Evolutionary conservation across 257 asterid species (phyloP).

Genomic region (Verbena officinalis): DNA sequence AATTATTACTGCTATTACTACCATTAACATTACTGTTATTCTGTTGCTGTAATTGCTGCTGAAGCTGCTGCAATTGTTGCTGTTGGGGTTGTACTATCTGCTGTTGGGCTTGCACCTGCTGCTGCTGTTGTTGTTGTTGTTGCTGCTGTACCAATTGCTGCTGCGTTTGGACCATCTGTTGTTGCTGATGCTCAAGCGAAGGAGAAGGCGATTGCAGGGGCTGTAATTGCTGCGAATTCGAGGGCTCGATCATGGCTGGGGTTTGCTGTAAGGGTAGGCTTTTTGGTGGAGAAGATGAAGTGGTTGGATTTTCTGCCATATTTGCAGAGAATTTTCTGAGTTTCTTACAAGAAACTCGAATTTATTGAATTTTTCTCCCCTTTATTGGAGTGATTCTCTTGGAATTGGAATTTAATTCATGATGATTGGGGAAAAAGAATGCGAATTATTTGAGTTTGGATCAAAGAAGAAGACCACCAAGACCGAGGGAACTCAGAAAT

Average conservation of each 20-base stretch:
- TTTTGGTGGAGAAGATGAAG: conserved; percentile 63
- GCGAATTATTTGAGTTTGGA: conserved; percentile 18
- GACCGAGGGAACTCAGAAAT: neutral
- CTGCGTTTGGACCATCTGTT: conserved; percentile 45
- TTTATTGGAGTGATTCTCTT: conserved; percentile 10
- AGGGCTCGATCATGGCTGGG: conserved; percentile 49
- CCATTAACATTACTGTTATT: conserved; percentile 30
- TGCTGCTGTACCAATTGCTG: conserved; percentile 48
- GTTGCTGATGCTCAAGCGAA: conserved; percentile 49
- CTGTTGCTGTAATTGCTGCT: conserved; percentile 58
- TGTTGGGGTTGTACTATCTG: conserved; percentile 42
- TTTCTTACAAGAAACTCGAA: too few species aligned
- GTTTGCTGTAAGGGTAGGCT: conserved; percentile 51
- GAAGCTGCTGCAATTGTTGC: conserved; percentile 51
- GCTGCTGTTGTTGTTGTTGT: conserved; percentile 39
- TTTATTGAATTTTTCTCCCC: neutral
- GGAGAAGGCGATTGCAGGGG: conserved; percentile 47
- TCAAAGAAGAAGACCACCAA: conserved; percentile 27
- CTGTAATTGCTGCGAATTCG: conserved; percentile 57
- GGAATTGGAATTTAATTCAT: conserved; percentile 25
- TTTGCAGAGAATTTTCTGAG: neutral
- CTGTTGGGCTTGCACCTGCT: conserved; percentile 37
- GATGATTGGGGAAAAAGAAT: conserved; percentile 7
- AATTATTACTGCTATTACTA: conserved; percentile 39
- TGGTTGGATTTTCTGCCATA: conserved; percentile 73